Conservation (phyloP, 2,329 filamentous ascomycete genomes). For the Simplicillium aogashimaense region DNA sequence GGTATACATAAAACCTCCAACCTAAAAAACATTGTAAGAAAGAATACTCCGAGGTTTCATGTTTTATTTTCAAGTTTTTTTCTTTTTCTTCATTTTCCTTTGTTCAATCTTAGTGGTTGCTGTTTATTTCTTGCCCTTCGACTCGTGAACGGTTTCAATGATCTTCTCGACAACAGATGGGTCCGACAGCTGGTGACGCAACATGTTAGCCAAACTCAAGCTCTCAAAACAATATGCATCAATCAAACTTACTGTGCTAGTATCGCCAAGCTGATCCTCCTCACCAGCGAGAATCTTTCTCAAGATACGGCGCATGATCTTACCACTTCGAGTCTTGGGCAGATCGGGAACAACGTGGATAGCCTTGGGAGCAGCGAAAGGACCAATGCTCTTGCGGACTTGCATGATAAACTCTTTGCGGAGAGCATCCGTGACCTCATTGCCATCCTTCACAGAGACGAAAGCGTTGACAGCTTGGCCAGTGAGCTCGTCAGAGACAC, state of each 20-base stretch:
- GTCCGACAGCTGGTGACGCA: slow-evolving; percentile 58
- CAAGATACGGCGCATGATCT: slow-evolving; percentile 97
- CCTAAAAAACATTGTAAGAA: no score
- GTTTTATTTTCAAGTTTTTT: neutral
- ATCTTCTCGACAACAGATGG: slow-evolving; percentile 79
- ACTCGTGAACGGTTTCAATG: slow-evolving; percentile 65
- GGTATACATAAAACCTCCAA: no score
- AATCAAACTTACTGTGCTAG: slow-evolving; percentile 61
- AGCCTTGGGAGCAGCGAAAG: slow-evolving; percentile 92
- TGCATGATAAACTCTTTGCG: slow-evolving; percentile 92
- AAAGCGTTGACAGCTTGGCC: slow-evolving; percentile 98
- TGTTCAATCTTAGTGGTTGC: neutral
- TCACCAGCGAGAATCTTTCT: slow-evolving; percentile 96
- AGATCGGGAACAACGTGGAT: slow-evolving; percentile 87
- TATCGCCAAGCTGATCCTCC: slow-evolving; percentile 94
- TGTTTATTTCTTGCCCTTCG: slow-evolving; percentile 29
- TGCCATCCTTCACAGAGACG: slow-evolving; percentile 80
- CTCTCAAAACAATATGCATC: slow-evolving; percentile 3
- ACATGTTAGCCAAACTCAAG: slow-evolving; percentile 4
- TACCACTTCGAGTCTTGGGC: slow-evolving; percentile 93
- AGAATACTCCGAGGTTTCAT: neutral
- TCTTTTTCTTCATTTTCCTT: no score
- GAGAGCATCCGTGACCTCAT: slow-evolving; percentile 65
- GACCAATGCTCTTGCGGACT: slow-evolving; percentile 93
- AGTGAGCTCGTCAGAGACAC: slow-evolving; percentile 84